A percentile compares a stretch with the other conserved stretches of the same genome.
These are phyloP conservation scores for Cystobasidiaceae sp. DNA, from an alignment of 1,284 basidiomycete genomes.

Conservation along the genomic window DNA sequence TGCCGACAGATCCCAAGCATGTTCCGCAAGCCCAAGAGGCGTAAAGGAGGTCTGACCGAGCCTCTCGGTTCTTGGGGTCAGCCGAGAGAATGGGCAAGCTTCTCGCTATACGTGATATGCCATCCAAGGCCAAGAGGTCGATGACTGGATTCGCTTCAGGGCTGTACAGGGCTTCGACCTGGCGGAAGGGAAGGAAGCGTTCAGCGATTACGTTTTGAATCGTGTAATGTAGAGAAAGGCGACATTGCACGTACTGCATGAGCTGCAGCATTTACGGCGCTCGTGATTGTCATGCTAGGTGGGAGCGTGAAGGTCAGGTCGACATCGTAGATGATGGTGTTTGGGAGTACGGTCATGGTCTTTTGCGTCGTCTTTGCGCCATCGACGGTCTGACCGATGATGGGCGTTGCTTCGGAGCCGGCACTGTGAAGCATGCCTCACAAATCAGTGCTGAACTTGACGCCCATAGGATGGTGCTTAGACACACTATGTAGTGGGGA, in stretches of 20 bases:
- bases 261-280: constrained; percentile 52
- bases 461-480: neutral
- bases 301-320: constrained; percentile 51
- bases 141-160: constrained; percentile 50
- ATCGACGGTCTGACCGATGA: constrained; percentile 50
- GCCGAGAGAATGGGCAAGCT: constrained; percentile 47
- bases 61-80: constrained; percentile 45
- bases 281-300: constrained; percentile 49
- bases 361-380: constrained; percentile 50
- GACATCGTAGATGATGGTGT: constrained; percentile 52
- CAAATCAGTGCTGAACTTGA: neutral
- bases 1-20: constrained; percentile 50
- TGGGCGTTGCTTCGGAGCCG: constrained; percentile 51
- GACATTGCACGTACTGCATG: constrained; percentile 45
- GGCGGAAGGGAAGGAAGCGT: neutral
- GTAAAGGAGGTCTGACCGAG: constrained; percentile 49
- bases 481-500: constrained; percentile 50
- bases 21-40: constrained; percentile 51
- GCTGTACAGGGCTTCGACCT: constrained; percentile 50
- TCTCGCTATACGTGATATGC: constrained; percentile 47
- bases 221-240: neutral
- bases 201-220: neutral
- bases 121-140: constrained; percentile 49
- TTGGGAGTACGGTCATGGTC: constrained; percentile 47
- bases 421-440: constrained; percentile 37